Base-by-base conservation (phyloP, 2,329 filamentous ascomycete genomes). In the Thielaviopsis ethacetica region DNA sequence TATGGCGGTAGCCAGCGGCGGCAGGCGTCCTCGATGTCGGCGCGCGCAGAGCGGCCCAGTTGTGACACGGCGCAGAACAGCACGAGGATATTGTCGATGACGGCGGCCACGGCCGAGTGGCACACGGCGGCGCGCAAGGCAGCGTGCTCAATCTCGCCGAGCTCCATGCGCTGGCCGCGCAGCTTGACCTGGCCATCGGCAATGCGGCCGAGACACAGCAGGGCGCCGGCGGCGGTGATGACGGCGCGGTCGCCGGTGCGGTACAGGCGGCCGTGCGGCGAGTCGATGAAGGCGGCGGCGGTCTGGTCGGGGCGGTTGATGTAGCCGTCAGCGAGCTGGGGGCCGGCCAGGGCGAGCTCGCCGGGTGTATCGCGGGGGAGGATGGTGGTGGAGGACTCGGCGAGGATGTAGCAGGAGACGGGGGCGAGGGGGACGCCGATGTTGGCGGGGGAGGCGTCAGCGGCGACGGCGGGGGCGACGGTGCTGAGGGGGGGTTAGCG, bases 181-280 rank as follows among this genome's bases (percentile, higher is more conserved):
- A 95, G 75, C 70, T 95, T 95, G 56, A 95, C 83, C 68, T 96
- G 91, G 0, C 88, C 89, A 55, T 82, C 81, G 1, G 80, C 79
- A 13, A 95, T 83, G 12, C 91, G 83, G 0, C 91, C 91, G 38
- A 91, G 76, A 66, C 88, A 94, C 68, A 95, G 86, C n/a, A 96
- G 75, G 0, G 77, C 80, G 0, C 89, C 88, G 61, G 86, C 76
- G 0, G 75, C 64, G 1, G 78, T 76, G 54, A 95, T 76, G 22
- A 80, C 78, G 4, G 86, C 91, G 66, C 86, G 88, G 69, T 96
- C 91, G 0, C 90, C 90, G 0, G 90, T 95, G 30, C 87, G 79
- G 69, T 96, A 96, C 0, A 94, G 72, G 3, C 76, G 75, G 3
- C 88, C 90, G 67, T 82, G 84, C 0, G 75, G 71, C 26, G 84